Conservation (phyloP, 2,329 filamentous ascomycete genomes). For the Shiraia sp. region DNA sequence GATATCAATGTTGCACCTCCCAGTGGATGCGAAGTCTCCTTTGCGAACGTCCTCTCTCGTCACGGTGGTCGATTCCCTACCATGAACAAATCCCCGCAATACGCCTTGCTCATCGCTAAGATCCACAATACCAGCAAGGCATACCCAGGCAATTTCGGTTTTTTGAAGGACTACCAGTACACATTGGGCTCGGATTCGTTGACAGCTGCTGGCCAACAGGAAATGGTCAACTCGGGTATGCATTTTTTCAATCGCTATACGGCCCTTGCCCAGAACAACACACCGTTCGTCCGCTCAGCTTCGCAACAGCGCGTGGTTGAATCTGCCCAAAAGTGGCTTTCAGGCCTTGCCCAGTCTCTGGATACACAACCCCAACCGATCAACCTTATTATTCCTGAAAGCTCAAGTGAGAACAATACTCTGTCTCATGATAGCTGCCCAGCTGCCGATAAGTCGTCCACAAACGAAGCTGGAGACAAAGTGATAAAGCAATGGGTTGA, state of each 20-base stretch:
- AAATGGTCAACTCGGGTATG: slow-evolving; percentile 74
- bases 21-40: slow-evolving; percentile 71
- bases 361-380: slow-evolving; percentile 47
- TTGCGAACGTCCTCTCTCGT: slow-evolving; percentile 79
- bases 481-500: slow-evolving; percentile 63
- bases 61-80: slow-evolving; percentile 88
- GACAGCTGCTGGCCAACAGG: slow-evolving; percentile 67
- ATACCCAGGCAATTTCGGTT: slow-evolving; percentile 68
- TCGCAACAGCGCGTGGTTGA: slow-evolving; percentile 72
- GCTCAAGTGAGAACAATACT: slow-evolving; percentile 73
- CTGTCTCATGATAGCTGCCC: slow-evolving; percentile 74
- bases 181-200: slow-evolving; percentile 70
- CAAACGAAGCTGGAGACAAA: slow-evolving; percentile 52
- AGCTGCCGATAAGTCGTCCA: slow-evolving; percentile 66
- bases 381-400: slow-evolving; percentile 71
- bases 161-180: slow-evolving; percentile 74
- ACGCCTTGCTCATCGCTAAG: slow-evolving; percentile 65
- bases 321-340: slow-evolving; percentile 75
- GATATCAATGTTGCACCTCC: slow-evolving; percentile 65
- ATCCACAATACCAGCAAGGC: slow-evolving; percentile 62
- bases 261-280: slow-evolving; percentile 58
- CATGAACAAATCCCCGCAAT: slow-evolving; percentile 64
- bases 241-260: slow-evolving; percentile 77
- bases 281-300: slow-evolving; percentile 74
- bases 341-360: slow-evolving; percentile 67